Evolutionary conservation across 2,329 filamentous ascomycete species (phyloP).

Genomic region (Colletotrichum magnum): DNA sequence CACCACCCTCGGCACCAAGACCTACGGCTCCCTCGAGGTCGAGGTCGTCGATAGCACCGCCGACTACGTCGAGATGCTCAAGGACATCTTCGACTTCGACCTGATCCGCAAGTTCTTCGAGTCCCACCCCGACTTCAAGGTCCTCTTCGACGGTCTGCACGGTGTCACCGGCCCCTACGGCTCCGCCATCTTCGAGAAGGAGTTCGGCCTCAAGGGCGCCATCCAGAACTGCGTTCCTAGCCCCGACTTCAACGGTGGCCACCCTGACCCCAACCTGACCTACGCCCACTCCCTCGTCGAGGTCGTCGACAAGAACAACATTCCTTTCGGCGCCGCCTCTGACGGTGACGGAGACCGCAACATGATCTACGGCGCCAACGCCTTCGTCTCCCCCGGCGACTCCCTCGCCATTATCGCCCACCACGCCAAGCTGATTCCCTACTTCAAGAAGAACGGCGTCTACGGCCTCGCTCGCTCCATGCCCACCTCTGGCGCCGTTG

Average conservation of each 20-base stretch:
- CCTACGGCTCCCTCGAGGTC: slow-evolving; percentile 89
- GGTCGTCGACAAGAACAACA: slow-evolving; percentile 88
- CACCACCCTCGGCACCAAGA: slow-evolving; percentile 83
- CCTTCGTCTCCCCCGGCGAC: slow-evolving; percentile 97
- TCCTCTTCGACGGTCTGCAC: slow-evolving; percentile 94
- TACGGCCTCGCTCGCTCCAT: slow-evolving; percentile 96
- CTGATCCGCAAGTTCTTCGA: slow-evolving; percentile 95
- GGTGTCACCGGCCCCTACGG: slow-evolving; percentile 98
- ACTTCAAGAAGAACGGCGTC: slow-evolving; percentile 98
- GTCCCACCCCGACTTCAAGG: slow-evolving; percentile 91
- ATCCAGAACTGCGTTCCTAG: slow-evolving; percentile 94
- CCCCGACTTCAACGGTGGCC: slow-evolving; percentile 96
- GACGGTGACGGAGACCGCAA: slow-evolving; percentile 99
- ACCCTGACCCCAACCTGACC: slow-evolving; percentile 97
- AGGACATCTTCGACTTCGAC: slow-evolving; percentile 98
- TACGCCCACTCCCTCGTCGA: slow-evolving; percentile 97
- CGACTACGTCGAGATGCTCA: slow-evolving; percentile 95
- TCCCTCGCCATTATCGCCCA: slow-evolving; percentile 98
- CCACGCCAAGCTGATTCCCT: slow-evolving; percentile 95
- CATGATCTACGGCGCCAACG: slow-evolving; percentile 99
- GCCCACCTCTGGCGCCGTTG: slow-evolving; percentile 96
- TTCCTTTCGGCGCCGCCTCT: slow-evolving; percentile 96
- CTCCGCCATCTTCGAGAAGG: slow-evolving; percentile 92
- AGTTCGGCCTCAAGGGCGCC: slow-evolving; percentile 83
- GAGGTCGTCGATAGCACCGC: slow-evolving; percentile 94